Evolutionary conservation across 108 stramenopile species (phyloP).

Genomic region (Craspedostauros australis): DNA sequence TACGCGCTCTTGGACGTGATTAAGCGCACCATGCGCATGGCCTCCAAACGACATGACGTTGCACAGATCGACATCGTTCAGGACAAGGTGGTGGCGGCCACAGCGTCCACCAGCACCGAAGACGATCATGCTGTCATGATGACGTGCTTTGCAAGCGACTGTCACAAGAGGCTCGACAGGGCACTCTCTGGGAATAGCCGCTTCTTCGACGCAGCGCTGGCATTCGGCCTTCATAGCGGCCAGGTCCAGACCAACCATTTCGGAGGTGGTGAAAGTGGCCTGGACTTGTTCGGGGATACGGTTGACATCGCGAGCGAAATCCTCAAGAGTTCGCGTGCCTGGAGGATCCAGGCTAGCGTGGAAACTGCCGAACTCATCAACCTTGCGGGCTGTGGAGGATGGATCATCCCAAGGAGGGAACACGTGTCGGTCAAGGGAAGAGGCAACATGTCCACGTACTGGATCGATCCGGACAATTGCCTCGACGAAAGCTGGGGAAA

Average conservation of each 20-base stretch:
- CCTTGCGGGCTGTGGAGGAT: too few species aligned
- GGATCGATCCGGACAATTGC: background rate
- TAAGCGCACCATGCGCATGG: too few species aligned
- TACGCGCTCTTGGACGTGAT: too few species aligned
- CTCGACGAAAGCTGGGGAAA: background rate
- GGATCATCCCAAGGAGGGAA: too few species aligned
- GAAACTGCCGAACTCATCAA: constrained; percentile 11
- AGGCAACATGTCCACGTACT: background rate
- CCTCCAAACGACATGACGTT: constrained; percentile 26
- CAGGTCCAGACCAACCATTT: too few species aligned
- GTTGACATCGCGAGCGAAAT: constrained; percentile 11
- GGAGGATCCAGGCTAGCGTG: constrained; percentile 9
- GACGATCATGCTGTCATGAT: too few species aligned
- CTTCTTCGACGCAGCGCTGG: too few species aligned
- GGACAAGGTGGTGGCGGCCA: constrained; percentile 35
- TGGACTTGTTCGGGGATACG: constrained; percentile 13
- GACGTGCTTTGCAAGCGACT: too few species aligned
- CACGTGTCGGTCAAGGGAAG: constrained; percentile 3
- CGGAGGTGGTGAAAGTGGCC: too few species aligned
- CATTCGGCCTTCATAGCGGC: background rate
- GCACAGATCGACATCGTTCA: constrained; percentile 49
- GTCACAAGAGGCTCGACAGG: too few species aligned
- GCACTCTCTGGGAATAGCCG: too few species aligned
- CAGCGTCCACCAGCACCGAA: too few species aligned
- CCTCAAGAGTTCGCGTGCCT: background rate